Conservation (phyloP, 1,284 basidiomycete species). For the Heterobasidion irregulare region DNA sequence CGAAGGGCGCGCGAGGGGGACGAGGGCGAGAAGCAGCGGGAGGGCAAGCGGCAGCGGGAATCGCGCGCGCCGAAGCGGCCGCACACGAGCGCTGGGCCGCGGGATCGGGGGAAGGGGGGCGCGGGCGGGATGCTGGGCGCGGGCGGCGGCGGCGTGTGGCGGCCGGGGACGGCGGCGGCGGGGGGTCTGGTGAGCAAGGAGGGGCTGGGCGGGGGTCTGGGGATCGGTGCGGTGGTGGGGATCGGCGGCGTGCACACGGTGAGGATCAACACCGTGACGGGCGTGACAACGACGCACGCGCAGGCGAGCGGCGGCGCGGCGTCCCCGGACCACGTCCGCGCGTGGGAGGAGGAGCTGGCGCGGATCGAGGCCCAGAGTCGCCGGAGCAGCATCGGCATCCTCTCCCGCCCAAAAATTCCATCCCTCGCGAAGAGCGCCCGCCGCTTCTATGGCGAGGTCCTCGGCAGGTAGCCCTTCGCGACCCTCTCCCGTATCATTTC, state of each 20-base stretch:
- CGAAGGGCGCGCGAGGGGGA: background rate
- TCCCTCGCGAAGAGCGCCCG: background rate
- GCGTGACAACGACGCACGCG: conserved; percentile 2
- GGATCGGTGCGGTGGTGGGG: conserved; percentile 4
- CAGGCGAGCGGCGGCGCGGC: background rate
- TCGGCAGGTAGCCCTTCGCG: background rate
- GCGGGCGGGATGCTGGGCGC: background rate
- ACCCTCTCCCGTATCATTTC: too few species aligned
- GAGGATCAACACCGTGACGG: conserved; percentile 5
- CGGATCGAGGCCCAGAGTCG: conserved; percentile 60
- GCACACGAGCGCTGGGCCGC: conserved; percentile 9
- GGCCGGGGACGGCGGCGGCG: conserved; percentile 12
- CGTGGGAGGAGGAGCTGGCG: conserved; percentile 72
- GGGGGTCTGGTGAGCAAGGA: conserved; percentile 6
- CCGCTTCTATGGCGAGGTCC: background rate
- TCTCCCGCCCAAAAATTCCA: background rate
- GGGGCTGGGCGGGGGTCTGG: conserved; percentile 8
- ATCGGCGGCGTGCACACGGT: conserved; percentile 5
- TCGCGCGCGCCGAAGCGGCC: conserved; percentile 18
- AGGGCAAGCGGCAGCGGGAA: conserved; percentile 5
- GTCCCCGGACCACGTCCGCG: conserved; percentile 33
- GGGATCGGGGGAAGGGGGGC: conserved; percentile 8
- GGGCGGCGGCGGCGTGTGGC: conserved; percentile 3
- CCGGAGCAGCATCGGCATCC: conserved; percentile 33
- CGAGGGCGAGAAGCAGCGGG: conserved; percentile 23